Evolutionary conservation across 129 eudicot species (phyloP).

Genomic region (Chrysanthemum seticuspe): DNA sequence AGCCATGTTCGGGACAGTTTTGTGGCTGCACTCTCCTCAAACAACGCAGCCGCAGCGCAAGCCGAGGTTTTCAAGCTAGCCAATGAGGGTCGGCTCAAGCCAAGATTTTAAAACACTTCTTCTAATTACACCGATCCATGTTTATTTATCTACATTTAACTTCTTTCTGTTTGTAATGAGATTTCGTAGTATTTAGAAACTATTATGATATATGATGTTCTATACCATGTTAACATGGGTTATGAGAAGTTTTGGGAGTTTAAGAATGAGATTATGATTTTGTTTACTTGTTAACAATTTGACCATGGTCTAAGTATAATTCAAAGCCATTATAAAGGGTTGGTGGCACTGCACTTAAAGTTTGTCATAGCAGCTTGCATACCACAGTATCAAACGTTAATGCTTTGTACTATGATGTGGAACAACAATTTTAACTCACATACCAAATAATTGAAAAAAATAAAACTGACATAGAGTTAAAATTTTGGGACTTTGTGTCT

Average conservation of each 20-base stretch:
- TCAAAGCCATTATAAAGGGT: too few relatives aligned
- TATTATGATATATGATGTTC: slow-evolving; percentile 3
- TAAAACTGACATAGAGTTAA: too few relatives aligned
- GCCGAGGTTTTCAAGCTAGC: slow-evolving; percentile 79
- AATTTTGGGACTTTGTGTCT: too few relatives aligned
- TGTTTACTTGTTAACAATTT: background rate
- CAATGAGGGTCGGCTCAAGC: slow-evolving; percentile 65
- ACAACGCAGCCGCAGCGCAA: slow-evolving; percentile 68
- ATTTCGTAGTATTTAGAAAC: slow-evolving; percentile 15
- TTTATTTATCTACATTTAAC: background rate
- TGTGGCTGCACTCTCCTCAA: slow-evolving; percentile 49
- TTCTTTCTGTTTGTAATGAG: slow-evolving; percentile 18
- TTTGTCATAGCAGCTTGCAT: too few relatives aligned
- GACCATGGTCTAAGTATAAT: too few relatives aligned
- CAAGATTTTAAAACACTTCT: slow-evolving; percentile 31
- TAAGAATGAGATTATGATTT: slow-evolving; percentile 11
- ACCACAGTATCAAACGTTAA: too few relatives aligned
- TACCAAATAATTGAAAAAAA: too few relatives aligned
- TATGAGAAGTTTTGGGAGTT: slow-evolving; percentile 24
- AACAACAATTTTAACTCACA: too few relatives aligned
- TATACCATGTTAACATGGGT: slow-evolving; percentile 33
- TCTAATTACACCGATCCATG: background rate
- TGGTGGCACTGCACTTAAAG: too few relatives aligned
- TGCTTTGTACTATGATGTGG: too few relatives aligned
- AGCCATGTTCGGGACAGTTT: slow-evolving; percentile 59